Evolutionary conservation across 768 basidiomycete genomes (phyloP), one percentile per base, ranked within the genome.

Genomic region (Russula sp.): DNA sequence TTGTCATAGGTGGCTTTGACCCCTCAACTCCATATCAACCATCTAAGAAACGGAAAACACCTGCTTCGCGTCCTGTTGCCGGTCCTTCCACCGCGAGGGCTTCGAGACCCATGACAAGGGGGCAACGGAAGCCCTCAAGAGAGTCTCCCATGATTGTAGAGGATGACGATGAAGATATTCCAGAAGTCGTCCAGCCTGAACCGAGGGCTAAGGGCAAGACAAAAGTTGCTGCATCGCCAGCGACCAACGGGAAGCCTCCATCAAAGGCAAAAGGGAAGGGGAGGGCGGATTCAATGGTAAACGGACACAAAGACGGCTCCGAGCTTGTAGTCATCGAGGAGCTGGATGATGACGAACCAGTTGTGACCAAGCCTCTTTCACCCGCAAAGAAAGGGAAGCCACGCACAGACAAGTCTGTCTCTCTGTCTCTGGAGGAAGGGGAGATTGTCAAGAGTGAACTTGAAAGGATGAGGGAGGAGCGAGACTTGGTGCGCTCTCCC

Each of bases 221-320:
- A 57, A 64, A 55, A 66, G 66, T 27, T 22, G 18, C 44, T 14
- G 22, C 59, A 20, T 51, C 54, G 47, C 18, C 62, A 2, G 59
- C 55, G 49, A 55, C 31, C n/a, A 76, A 74, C 64, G 73, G 72
- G 42, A 74, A 71, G 64, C 53, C 61, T 49, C 54, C 64, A 31
- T 66, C 60, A 35, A 76, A 75, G 62, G 71, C 68, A 6, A 79
- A 77, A 68, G 73, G 70, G 6, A 77, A 76, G 47, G 72, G 72
- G 2, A 76, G 70, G 54, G 74, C 70, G 51, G 71, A 69, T 55
- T 67, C 69, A 39, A 72, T 66, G 57, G 49, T 55, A 57, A 75
- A 69, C 35, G 45, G 65, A 18, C 18, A 34, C 45, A 60, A 45
- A 32, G 37, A 6, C 9, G 53, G 13, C 20, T 20, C 48, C 10